Evolutionary conservation across 805 yeast species (phyloP), one percentile per base, ranked within the genome.

Genomic region (Yueomyces sinensis): DNA sequence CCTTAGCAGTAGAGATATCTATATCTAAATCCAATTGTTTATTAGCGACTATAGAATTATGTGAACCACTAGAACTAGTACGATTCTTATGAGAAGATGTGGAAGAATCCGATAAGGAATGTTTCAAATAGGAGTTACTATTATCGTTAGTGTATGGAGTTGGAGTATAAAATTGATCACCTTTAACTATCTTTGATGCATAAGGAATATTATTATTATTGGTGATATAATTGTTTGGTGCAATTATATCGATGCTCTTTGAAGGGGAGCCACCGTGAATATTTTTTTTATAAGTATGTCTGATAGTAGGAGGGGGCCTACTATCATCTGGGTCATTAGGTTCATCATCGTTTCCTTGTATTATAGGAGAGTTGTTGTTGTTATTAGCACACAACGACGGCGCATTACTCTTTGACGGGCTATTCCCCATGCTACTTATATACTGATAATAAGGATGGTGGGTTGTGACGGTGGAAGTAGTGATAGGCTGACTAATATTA

Each of bases 311-410:
- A 59, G 64, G 50, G 49, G 32, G 39, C 62, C 58, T 60, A 64
- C 68, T 64, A 63, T 64, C 69, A 61, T 63, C 68, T 13, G 69
- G 68, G 41, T 64, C 68, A 17, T 43, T 52, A 32, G 66, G 63
- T 45, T 63, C 67, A 38, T 56, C 56, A 35, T 54, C 46, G 42
- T 47, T 50, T 35, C 45, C 43, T 37, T 52, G 55, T 29, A 54
- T 54, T 28, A 49, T 37, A 20, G 50, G 40, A 61, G 47, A 39
- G 36, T 41, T 45, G 13, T 13, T 29, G n/a, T 20, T 22, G 17
- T 16, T 22, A 15, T 9, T 28, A 15, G 20, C 24, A 5, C 22
- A 6, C 4, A 17, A 15, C 18, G 20, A 17, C 13, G 32, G 34
- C 19, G 20, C 17, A 20, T 27, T 29, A 19, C 27, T 30, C 24